phyloP scores from a whole-genome alignment of 495 filamentous ascomycete species.

The Penicillium turbatum region DNA sequence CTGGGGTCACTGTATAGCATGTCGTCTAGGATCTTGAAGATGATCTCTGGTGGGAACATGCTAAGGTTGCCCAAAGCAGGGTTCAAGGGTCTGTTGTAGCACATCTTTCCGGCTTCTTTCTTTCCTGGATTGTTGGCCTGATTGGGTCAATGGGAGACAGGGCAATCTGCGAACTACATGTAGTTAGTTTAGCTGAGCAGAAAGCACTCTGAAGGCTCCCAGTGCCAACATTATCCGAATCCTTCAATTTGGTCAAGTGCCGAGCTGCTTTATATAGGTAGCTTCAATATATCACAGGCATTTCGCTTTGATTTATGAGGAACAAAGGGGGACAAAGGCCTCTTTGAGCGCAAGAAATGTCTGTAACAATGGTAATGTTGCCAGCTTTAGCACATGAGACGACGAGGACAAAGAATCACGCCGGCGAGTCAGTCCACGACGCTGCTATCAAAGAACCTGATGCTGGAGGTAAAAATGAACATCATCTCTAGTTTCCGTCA shows the following conservation, averaged over 20 bases:
- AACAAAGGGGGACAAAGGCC: background rate
- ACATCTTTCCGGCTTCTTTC: background rate
- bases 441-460: background rate
- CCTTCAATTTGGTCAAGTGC: background rate
- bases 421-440: background rate
- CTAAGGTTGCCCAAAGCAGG: background rate
- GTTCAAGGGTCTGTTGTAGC: background rate
- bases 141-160: too few relatives aligned
- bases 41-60: constrained; percentile 6
- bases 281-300: background rate
- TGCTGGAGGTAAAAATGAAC: background rate
- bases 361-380: background rate
- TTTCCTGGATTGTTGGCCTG: background rate
- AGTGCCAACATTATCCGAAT: too few relatives aligned
- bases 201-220: too few relatives aligned
- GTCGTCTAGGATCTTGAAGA: constrained; percentile 9
- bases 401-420: background rate
- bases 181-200: too few relatives aligned
- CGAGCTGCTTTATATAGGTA: background rate
- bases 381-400: background rate
- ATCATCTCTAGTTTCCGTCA: background rate
- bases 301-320: background rate
- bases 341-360: background rate
- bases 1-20: background rate
- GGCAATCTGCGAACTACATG: too few relatives aligned